These are phyloP conservation scores for Cytospora leucostoma DNA, from an alignment of 2,329 filamentous ascomycete genomes.

Conservation along the genomic window DNA sequence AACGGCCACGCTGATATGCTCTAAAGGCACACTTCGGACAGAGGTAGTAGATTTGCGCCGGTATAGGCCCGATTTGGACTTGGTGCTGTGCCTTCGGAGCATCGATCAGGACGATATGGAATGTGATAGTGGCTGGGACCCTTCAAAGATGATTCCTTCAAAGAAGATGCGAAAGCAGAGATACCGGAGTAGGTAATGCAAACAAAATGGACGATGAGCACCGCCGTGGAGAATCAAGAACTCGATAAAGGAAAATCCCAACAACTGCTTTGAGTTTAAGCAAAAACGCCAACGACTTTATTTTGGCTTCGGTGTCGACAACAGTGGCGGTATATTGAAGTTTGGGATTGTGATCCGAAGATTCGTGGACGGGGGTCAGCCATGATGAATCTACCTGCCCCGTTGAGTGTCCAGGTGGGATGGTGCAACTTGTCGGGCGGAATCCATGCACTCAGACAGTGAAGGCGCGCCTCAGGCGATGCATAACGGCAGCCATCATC, in stretches of 20 bases:
- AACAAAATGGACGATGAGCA: neutral
- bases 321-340: neutral
- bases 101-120: conserved; percentile 37
- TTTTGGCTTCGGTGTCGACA: neutral
- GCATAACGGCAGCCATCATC: neutral
- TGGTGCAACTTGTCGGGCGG: neutral
- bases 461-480: neutral
- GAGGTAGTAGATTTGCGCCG: conserved; percentile 58
- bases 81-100: conserved; percentile 53
- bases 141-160: neutral
- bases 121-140: neutral
- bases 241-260: neutral
- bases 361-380: neutral
- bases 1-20: conserved; percentile 50
- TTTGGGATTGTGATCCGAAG: neutral
- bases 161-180: neutral
- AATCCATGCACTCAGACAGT: neutral
- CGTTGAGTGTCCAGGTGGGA: neutral
- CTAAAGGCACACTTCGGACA: conserved; percentile 47
- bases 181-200: neutral
- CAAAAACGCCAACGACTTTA: neutral
- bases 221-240: neutral
- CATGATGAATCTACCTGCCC: neutral
- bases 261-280: neutral
- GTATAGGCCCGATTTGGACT: conserved; percentile 45